phyloP scores from a whole-genome alignment of 2,329 filamentous ascomycete genomes.

The Alternaria longipes region DNA sequence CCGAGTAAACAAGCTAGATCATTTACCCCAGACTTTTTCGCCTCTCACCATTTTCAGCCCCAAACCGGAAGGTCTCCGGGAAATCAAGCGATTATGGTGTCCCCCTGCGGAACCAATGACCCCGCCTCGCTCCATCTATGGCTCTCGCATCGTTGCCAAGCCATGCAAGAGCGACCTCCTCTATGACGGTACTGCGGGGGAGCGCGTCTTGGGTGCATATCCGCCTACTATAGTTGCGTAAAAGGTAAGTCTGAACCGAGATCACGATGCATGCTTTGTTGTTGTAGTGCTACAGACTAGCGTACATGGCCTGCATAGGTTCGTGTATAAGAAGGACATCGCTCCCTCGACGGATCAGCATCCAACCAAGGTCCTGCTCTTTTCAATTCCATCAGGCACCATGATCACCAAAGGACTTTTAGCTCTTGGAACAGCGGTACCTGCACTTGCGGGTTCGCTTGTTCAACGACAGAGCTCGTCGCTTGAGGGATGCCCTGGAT shows the following conservation, averaged over 20 bases:
- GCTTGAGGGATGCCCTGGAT: slow-evolving; percentile 67
- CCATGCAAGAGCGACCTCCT: slow-evolving; percentile 8
- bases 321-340: slow-evolving; percentile 22
- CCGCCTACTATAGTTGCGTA: slow-evolving; percentile 16
- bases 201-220: slow-evolving; percentile 28
- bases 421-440: slow-evolving; percentile 32
- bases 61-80: slow-evolving; percentile 22
- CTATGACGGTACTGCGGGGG: slow-evolving; percentile 33
- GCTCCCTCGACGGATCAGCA: slow-evolving; percentile 7
- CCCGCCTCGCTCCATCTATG: slow-evolving; percentile 25
- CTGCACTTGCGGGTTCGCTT: slow-evolving; percentile 28
- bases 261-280: slow-evolving; percentile 8
- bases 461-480: slow-evolving; percentile 31
- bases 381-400: slow-evolving; percentile 20
- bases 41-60: slow-evolving; percentile 11
- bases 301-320: not conserved
- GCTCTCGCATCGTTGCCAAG: slow-evolving; percentile 27
- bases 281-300: slow-evolving; percentile 3
- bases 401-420: slow-evolving; percentile 37
- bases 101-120: slow-evolving; percentile 9
- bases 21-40: slow-evolving; percentile 18
- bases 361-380: slow-evolving; percentile 10
- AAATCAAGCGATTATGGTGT: slow-evolving; percentile 11
- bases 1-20: slow-evolving; percentile 6
- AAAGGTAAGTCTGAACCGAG: slow-evolving; percentile 12